Base-by-base conservation (phyloP, 2,329 filamentous ascomycete species). In the Stachybotrys chartarum region DNA sequence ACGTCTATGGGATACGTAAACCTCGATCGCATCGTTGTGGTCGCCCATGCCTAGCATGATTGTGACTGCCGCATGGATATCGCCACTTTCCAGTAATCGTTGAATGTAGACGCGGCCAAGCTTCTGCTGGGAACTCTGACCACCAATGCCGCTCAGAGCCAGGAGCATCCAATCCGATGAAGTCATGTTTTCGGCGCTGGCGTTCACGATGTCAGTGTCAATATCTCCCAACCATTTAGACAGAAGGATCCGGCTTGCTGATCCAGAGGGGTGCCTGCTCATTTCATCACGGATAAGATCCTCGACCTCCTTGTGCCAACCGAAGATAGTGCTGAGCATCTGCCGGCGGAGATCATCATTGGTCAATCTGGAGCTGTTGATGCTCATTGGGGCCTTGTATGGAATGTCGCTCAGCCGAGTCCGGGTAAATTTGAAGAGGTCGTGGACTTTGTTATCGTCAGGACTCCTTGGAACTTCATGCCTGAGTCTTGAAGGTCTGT, bases 91-190 rank as follows among this genome's bases (percentile, higher is more conserved):
- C 1, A 99, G 80, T 1, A 99, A 78, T 52, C 91, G 86, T 69
- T 96, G 92, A 1, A 96, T 90, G 63, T 96, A 96, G 3, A 91
- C 87, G 56, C 93, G 88, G 1, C 90, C 91, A 16, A 97, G 84
- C 69, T 96, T 95, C 68, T 95, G 92, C 64, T 95, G 90, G 1
- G 91, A 91, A 44, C 84, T 79, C 24, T 74, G 70, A 3, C 85
- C 82, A 53, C 89, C 91, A 72, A 97, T 95, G 46, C 90, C 89
- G 66, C 90, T 96, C 53, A 99, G 74, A 11, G 94, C 93, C 42
- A 99, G 76, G 56, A 97, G 75, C 91, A 99, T 97, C 94, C 94
- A 99, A 71, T 97, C 94, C 0, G 90, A 90, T 3, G 89, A 91
- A 10, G 91, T 93, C 81, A 94, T 92, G n/a, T 90, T 87, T 61